Evolutionary conservation across 2,329 filamentous ascomycete species (phyloP).

Genomic region (Pseudocercospora fijiensis): DNA sequence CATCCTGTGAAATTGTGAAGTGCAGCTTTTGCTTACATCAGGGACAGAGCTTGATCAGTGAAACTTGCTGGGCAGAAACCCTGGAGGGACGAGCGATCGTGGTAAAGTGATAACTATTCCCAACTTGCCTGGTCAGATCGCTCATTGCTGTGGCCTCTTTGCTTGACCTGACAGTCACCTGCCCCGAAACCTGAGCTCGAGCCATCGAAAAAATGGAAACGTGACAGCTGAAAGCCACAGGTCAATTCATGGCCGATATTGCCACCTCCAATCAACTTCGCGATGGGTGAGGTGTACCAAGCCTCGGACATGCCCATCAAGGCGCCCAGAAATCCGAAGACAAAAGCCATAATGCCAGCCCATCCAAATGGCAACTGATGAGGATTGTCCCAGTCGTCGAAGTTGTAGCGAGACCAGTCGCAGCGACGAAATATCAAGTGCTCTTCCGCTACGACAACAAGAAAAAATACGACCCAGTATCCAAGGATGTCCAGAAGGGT

Average conservation of each 20-base stretch:
- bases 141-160: too few species aligned
- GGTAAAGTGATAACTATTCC: too few species aligned
- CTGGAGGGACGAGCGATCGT: not conserved
- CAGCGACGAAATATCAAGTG: slow-evolving; percentile 16
- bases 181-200: slow-evolving; percentile 10
- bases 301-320: slow-evolving; percentile 17
- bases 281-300: slow-evolving; percentile 17
- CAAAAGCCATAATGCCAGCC: slow-evolving; percentile 13
- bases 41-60: not conserved
- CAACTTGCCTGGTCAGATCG: too few species aligned
- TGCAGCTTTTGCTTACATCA: too few species aligned
- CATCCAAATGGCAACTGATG: slow-evolving; percentile 16
- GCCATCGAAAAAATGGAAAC: slow-evolving; percentile 15
- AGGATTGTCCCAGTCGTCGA: slow-evolving; percentile 11
- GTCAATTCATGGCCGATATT: slow-evolving; percentile 21
- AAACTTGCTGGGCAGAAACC: not conserved
- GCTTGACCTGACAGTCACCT: too few species aligned
- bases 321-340: slow-evolving; percentile 18
- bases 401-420: slow-evolving; percentile 14
- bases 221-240: slow-evolving; percentile 13
- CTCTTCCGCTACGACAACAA: slow-evolving; percentile 19
- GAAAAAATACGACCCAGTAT: slow-evolving; percentile 18
- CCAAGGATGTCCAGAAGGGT: slow-evolving; percentile 18
- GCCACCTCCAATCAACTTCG: slow-evolving; percentile 13
- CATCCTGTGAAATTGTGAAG: too few species aligned